Percentiles rank a stretch among this genome's conserved stretches.
Conservation (phyloP, 345 rosid genomes). For the Erysimum cheiranthoides region DNA sequence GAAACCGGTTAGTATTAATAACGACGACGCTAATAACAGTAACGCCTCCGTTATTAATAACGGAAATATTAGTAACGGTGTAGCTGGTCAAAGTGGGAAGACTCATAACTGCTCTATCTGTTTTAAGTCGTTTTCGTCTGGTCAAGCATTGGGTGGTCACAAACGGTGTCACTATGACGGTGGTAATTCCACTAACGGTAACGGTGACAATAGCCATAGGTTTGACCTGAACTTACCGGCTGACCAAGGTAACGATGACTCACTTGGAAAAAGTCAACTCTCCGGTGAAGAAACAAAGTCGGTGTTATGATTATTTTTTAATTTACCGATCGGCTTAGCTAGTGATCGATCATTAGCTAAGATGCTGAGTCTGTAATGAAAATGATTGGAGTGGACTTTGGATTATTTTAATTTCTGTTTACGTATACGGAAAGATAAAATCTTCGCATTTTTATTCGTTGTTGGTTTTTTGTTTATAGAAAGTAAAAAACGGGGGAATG, state of each 20-base stretch:
- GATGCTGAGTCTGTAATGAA: slow-evolving; percentile 34
- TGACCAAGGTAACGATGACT: slow-evolving; percentile 34
- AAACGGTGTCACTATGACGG: slow-evolving; percentile 88
- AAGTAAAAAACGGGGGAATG: not conserved
- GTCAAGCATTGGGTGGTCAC: slow-evolving; percentile 96
- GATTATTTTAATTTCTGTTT: slow-evolving; percentile 23
- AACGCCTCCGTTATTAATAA: slow-evolving; percentile 39
- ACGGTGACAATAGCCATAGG: slow-evolving; percentile 36
- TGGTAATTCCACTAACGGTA: slow-evolving; percentile 36
- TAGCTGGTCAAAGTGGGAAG: slow-evolving; percentile 47
- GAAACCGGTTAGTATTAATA: slow-evolving; percentile 47
- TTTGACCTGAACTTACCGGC: slow-evolving; percentile 76
- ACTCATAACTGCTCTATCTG: slow-evolving; percentile 83
- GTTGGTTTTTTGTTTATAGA: slow-evolving; percentile 35
- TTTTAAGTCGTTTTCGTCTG: slow-evolving; percentile 74
- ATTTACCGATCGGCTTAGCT: slow-evolving; percentile 23
- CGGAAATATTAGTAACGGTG: slow-evolving; percentile 39
- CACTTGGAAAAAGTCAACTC: slow-evolving; percentile 41
- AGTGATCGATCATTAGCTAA: slow-evolving; percentile 37
- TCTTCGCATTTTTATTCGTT: slow-evolving; percentile 23
- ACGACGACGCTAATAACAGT: slow-evolving; percentile 4
- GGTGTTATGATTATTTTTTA: slow-evolving; percentile 6
- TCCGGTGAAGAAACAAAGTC: slow-evolving; percentile 38
- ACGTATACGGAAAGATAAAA: slow-evolving; percentile 13
- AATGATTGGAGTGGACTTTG: slow-evolving; percentile 49